Percentiles rank a stretch among this genome's conserved stretches.
Conservation (phyloP, 257 asterid species). For the Ophiorrhiza pumila region DNA sequence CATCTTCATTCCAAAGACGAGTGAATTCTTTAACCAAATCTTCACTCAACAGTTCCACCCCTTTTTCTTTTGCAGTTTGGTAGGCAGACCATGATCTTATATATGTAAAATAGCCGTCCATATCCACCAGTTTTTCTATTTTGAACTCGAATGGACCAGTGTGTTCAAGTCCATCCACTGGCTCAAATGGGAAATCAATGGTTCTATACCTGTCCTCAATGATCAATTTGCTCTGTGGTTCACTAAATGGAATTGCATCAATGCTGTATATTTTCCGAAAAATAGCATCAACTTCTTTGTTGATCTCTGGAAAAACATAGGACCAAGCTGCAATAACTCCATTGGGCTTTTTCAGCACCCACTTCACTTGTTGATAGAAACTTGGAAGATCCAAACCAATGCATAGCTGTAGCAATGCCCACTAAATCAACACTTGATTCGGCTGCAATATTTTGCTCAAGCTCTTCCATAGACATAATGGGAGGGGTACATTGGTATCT, state of each 20-base stretch:
- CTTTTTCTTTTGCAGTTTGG: constrained; percentile 62
- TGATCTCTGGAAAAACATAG: constrained; percentile 45
- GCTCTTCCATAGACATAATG: constrained; percentile 43
- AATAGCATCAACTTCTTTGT: constrained; percentile 38
- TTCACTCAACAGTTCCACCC: constrained; percentile 56
- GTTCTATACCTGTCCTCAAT: constrained; percentile 48
- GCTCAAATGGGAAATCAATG: constrained; percentile 62
- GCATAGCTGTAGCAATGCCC: constrained; percentile 62
- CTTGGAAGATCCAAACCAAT: constrained; percentile 69
- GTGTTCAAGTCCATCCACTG: constrained; percentile 45
- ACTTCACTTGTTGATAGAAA: constrained; percentile 53
- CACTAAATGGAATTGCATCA: constrained; percentile 30
- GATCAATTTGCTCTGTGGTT: constrained; percentile 17
- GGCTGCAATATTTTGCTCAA: constrained; percentile 34
- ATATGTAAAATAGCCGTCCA: constrained; percentile 46
- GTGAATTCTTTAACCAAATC: constrained; percentile 39
- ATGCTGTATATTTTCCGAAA: constrained; percentile 21
- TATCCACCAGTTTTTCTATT: constrained; percentile 47
- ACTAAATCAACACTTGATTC: constrained; percentile 47
- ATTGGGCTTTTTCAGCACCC: constrained; percentile 54
- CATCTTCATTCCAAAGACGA: constrained; percentile 62
- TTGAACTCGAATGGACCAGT: constrained; percentile 57
- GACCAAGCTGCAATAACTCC: constrained; percentile 83
- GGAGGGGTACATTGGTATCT: constrained; percentile 55
- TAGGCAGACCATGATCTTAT: constrained; percentile 75